Conservation (phyloP, 805 yeast genomes). For the Wickerhamomyces silvicola region DNA sequence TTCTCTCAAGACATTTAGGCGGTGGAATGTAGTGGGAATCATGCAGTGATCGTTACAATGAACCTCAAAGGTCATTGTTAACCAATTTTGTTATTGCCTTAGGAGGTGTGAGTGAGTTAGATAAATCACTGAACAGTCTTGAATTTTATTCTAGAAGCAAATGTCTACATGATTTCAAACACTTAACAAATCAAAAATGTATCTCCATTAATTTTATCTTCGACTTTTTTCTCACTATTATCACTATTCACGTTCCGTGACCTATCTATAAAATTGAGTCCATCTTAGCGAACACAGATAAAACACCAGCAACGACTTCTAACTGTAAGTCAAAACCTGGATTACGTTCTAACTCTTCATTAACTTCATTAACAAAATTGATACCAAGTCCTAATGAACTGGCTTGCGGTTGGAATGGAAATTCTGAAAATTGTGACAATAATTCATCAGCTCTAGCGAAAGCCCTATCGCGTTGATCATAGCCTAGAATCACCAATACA, state of each 20-base stretch:
- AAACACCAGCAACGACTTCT: constrained; percentile 90
- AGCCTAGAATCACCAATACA: constrained; percentile 66
- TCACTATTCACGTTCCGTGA: no score
- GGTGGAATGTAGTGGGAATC: constrained; percentile 98
- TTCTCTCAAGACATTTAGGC: constrained; percentile 42
- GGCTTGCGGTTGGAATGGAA: constrained; percentile 63
- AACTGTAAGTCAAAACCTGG: constrained; percentile 53
- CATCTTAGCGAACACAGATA: constrained; percentile 85
- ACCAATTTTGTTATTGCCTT: constrained; percentile 34
- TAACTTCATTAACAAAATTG: constrained; percentile 46
- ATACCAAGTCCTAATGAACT: constrained; percentile 66
- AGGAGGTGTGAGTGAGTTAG: constrained; percentile 8
- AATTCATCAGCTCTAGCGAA: constrained; percentile 92
- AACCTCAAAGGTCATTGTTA: constrained; percentile 34
- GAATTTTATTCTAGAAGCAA: constrained; percentile 8
- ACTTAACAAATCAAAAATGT: no score
- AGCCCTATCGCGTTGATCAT: constrained; percentile 88
- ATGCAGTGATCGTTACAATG: constrained; percentile 51
- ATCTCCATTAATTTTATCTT: no score
- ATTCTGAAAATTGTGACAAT: constrained; percentile 73
- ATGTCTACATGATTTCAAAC: no score
- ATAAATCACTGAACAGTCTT: constrained; percentile 5
- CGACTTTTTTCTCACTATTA: no score
- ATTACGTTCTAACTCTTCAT: constrained; percentile 37
- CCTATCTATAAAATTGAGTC: constrained; percentile 70